A percentile compares a stretch with the other conserved stretches of the same genome.
These are phyloP conservation scores for Ilyonectria robusta DNA, from an alignment of 2,329 filamentous ascomycete genomes.

Conservation along the genomic window DNA sequence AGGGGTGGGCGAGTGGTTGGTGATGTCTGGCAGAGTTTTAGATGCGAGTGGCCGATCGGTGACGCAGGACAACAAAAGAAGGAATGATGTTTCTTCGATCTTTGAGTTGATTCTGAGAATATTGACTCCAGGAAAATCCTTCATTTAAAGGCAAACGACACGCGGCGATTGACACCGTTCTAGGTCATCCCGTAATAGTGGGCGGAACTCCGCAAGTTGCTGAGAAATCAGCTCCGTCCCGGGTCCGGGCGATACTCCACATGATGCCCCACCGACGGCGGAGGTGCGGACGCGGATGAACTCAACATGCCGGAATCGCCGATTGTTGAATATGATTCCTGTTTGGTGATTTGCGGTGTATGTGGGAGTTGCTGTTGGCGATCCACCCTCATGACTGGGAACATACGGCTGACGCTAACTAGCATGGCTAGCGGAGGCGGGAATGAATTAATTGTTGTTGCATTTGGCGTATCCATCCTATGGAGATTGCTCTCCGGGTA, in stretches of 20 bases:
- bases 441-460: background rate
- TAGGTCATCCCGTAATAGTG: slow-evolving; percentile 11
- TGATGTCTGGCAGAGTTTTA: background rate
- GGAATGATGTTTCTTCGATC: background rate
- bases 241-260: background rate
- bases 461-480: slow-evolving; percentile 4
- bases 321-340: background rate
- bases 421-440: background rate
- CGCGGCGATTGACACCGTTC: background rate
- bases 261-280: background rate
- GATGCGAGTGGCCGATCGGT: background rate
- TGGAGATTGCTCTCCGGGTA: slow-evolving; percentile 42
- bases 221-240: slow-evolving; percentile 10
- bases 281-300: background rate
- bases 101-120: background rate
- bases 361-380: background rate
- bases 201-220: slow-evolving; percentile 45
- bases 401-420: background rate
- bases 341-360: background rate
- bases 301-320: background rate
- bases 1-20: background rate
- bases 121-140: background rate
- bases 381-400: background rate
- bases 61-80: background rate
- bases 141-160: background rate